phyloP scores from a whole-genome alignment of 495 filamentous ascomycete genomes.

The Darksidea phi region DNA sequence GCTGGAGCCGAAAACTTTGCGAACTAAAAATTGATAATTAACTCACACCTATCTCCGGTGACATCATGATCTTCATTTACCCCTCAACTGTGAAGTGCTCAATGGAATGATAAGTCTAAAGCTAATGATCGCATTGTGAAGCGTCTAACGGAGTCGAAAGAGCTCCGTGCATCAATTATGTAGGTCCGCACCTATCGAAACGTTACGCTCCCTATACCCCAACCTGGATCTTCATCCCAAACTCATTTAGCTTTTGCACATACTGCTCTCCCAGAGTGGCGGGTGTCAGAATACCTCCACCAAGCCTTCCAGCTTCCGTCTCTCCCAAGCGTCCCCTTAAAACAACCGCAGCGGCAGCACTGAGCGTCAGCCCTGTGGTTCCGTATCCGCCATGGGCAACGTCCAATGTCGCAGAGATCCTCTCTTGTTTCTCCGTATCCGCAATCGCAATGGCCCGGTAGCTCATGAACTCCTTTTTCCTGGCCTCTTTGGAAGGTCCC shows the following conservation, averaged over 20 bases:
- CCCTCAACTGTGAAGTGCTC: too few relatives aligned
- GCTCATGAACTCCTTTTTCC: conserved; percentile 50
- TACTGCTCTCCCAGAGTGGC: conserved; percentile 76
- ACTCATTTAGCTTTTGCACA: conserved; percentile 65
- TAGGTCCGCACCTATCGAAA: too few relatives aligned
- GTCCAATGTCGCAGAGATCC: conserved; percentile 58
- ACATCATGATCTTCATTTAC: too few relatives aligned
- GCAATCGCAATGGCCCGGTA: conserved; percentile 65
- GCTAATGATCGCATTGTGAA: too few relatives aligned
- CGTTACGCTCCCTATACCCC: neutral
- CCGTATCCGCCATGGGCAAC: conserved; percentile 65
- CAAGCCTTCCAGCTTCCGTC: conserved; percentile 55
- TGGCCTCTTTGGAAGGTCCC: conserved; percentile 58
- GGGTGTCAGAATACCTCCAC: conserved; percentile 76
- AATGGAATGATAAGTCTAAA: too few relatives aligned
- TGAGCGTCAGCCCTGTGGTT: conserved; percentile 65
- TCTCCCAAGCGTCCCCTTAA: conserved; percentile 54
- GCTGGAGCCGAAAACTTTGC: too few relatives aligned
- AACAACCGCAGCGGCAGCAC: conserved; percentile 69
- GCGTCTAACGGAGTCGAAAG: too few relatives aligned
- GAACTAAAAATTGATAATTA: too few relatives aligned
- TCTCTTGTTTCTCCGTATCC: conserved; percentile 37
- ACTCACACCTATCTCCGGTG: too few relatives aligned
- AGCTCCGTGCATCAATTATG: too few relatives aligned
- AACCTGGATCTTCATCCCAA: conserved; percentile 53